Base-by-base conservation (phyloP, 352 stramenopile species). In the Thraustochytrium sp. region DNA sequence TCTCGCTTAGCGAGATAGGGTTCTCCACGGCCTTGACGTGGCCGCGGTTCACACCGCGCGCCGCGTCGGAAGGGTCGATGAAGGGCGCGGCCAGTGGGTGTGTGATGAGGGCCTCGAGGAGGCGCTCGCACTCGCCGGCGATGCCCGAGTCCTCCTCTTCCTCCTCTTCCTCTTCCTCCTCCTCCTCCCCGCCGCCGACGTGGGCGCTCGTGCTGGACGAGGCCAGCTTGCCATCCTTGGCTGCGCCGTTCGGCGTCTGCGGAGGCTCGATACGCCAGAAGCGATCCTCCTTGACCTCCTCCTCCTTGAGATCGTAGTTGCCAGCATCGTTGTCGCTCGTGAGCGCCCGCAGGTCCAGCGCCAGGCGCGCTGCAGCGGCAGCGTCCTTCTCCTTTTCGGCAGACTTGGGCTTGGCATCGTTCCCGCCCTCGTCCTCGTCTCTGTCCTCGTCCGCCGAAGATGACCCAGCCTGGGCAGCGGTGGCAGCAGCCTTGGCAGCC, bases 1-100 rank as follows among this genome's bases (percentile, higher is more conserved):
- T 53, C 42, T 80, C 68, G 38, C 44, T 63, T 4, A 80, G 51
- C 29, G 68, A 80, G 38, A 80, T 61, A 23, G 68, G 68, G 44
- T 80, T 42, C 23, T 42, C 11, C 13, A 80, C 53, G 5, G 26
- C 29, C 29, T 64, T 61, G 26, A 37, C 18, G 51, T 80, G 76
- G 37, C 63, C 40, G n/a, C 53, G 48, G n/a, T n/a, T n/a, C n/a
- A n/a, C n/a, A n/a, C n/a, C n/a, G n/a, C n/a, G n/a, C n/a, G n/a
- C n/a, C n/a, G n/a, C n/a, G n/a, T 80, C 9, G 23, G 31, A 16
- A 11, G 49, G 48, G 23, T 80, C 53, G 26, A 80, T 80, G 51
- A 80, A 80, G 18, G 44, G 68, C 13, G 31, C 11, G 4, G 42
- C 42, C 29, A 80, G 26, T 8, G 68, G 68, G 51, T 80, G 68